These are phyloP conservation scores for Colletotrichum truncatum DNA, from an alignment of 2,329 filamentous ascomycete genomes.

Conservation along the genomic window DNA sequence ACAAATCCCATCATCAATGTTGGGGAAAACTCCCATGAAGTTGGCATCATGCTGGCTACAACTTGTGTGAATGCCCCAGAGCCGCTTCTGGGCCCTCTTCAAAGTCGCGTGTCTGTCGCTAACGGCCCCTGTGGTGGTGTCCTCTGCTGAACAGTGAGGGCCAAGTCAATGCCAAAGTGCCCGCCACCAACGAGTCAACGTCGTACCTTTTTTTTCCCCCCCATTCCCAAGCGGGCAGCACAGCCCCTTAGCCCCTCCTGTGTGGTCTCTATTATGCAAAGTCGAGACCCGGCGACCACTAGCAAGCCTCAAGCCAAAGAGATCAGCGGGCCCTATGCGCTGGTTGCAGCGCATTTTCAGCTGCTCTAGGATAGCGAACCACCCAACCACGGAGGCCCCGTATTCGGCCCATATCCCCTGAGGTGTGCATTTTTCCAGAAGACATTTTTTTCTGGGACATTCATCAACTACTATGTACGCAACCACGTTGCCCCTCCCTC, in stretches of 20 bases:
- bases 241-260: constrained; percentile 29
- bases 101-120: constrained; percentile 20
- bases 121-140: not conserved
- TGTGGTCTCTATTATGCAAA: constrained; percentile 21
- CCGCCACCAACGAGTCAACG: constrained; percentile 26
- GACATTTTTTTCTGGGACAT: not conserved
- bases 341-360: constrained; percentile 29
- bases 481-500: not conserved
- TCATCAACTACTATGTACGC: not conserved
- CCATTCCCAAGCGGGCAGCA: constrained; percentile 28
- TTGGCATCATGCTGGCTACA: constrained; percentile 16
- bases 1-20: constrained; percentile 8
- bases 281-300: constrained; percentile 8
- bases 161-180: constrained; percentile 24
- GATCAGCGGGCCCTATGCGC: constrained; percentile 29
- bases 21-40: constrained; percentile 14
- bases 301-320: constrained; percentile 20
- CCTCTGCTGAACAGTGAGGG: constrained; percentile 21
- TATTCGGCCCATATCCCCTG: constrained; percentile 20
- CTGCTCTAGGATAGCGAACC: constrained; percentile 24
- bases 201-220: constrained; percentile 11
- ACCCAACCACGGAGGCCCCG: constrained; percentile 14
- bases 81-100: not conserved
- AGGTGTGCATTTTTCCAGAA: constrained; percentile 6
- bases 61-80: constrained; percentile 3